These are phyloP conservation scores for Colletotrichum phormii DNA, from an alignment of 2,329 filamentous ascomycete species.

Conservation along the genomic window DNA sequence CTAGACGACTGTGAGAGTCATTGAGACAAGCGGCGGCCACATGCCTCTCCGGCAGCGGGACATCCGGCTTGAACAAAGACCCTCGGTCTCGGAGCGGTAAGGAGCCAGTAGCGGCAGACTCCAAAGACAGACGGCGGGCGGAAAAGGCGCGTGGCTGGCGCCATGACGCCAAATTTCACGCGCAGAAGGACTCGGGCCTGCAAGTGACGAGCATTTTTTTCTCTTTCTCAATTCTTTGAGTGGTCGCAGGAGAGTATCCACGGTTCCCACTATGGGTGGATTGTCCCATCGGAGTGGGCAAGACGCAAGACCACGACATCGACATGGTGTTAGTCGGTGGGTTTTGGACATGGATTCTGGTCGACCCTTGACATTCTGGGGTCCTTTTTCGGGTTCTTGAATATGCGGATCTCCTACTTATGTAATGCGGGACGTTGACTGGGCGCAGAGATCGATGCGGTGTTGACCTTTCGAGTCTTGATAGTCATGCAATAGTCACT, in stretches of 20 bases:
- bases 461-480: background rate
- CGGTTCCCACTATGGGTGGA: slow-evolving; percentile 25
- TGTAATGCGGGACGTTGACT: slow-evolving; percentile 24
- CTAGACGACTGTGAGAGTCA: background rate
- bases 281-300: slow-evolving; percentile 30
- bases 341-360: slow-evolving; percentile 20
- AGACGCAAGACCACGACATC: slow-evolving; percentile 28
- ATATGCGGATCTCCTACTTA: slow-evolving; percentile 20
- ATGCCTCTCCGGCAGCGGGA: slow-evolving; percentile 8
- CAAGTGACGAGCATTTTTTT: background rate
- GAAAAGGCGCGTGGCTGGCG: slow-evolving; percentile 32
- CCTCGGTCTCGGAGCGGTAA: slow-evolving; percentile 4
- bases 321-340: slow-evolving; percentile 16
- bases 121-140: slow-evolving; percentile 11
- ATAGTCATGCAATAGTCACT: slow-evolving; percentile 6
- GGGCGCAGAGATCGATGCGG: background rate
- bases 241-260: slow-evolving; percentile 13
- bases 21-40: background rate
- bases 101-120: background rate
- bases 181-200: background rate
- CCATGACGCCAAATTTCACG: slow-evolving; percentile 16
- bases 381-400: slow-evolving; percentile 8
- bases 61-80: background rate
- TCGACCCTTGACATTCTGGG: slow-evolving; percentile 16
- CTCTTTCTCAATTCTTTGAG: background rate